Percentiles rank a stretch among this genome's conserved stretches.
phyloP scores from a whole-genome alignment of 495 filamentous ascomycete species.

The Penicillium arizonense region DNA sequence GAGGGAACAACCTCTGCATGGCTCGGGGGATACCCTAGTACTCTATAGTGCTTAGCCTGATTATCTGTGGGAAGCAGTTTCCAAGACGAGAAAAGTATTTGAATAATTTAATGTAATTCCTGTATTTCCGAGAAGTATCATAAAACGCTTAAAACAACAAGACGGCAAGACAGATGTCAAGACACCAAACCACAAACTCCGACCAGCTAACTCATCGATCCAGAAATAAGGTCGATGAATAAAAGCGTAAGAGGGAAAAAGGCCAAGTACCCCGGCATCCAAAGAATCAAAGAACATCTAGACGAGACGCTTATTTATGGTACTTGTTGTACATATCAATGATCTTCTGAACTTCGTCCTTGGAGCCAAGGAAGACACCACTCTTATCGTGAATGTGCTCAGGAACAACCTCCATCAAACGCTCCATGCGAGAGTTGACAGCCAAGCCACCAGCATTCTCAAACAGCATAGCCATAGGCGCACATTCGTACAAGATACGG shows the following conservation, averaged over 20 bases:
- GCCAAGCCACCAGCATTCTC: constrained; percentile 97
- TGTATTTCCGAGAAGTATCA: constrained; percentile 4
- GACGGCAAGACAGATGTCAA: not conserved
- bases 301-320: constrained; percentile 32
- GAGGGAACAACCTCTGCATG: too few relatives aligned
- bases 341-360: constrained; percentile 93
- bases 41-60: too few relatives aligned
- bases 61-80: too few relatives aligned
- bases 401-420: constrained; percentile 86
- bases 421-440: constrained; percentile 80
- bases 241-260: not conserved
- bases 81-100: too few relatives aligned
- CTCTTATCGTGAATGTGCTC: constrained; percentile 94
- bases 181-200: not conserved
- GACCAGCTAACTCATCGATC: constrained; percentile 1
- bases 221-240: not conserved
- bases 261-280: not conserved
- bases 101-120: not conserved
- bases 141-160: constrained; percentile 6
- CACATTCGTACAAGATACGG: constrained; percentile 96
- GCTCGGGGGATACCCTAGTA: too few relatives aligned
- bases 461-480: constrained; percentile 98
- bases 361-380: constrained; percentile 94
- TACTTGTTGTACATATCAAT: constrained; percentile 59
- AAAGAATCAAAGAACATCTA: not conserved